These are phyloP conservation scores for Candida sonorensis DNA, from an alignment of 805 yeast species.

Conservation along the genomic window DNA sequence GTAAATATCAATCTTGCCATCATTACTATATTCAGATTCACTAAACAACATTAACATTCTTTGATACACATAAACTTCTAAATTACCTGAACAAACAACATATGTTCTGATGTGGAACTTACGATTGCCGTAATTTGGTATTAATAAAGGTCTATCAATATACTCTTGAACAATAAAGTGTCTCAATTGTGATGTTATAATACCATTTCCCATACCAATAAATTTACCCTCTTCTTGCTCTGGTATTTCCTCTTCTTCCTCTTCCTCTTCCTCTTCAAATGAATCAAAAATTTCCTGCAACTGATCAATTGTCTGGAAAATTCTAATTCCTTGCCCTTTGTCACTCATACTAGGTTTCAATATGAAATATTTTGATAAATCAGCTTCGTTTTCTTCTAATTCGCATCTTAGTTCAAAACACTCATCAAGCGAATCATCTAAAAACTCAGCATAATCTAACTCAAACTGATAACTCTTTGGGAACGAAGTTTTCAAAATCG, in stretches of 20 bases:
- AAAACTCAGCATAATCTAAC: conserved; percentile 90
- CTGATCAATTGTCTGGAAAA: conserved; percentile 73
- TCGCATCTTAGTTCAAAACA: conserved; percentile 82
- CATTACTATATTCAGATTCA: conserved; percentile 36
- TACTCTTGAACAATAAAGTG: conserved; percentile 90
- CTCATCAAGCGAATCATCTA: conserved; percentile 91
- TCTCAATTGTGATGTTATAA: conserved; percentile 80
- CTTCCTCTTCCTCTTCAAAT: conserved; percentile 72
- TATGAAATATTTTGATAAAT: conserved; percentile 57
- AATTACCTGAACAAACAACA: conserved; percentile 66
- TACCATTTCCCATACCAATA: conserved; percentile 39
- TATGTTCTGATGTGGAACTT: conserved; percentile 90
- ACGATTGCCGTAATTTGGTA: conserved; percentile 50
- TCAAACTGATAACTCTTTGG: conserved; percentile 79
- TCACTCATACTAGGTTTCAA: conserved; percentile 97
- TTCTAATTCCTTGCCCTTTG: conserved; percentile 89
- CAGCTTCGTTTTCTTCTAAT: conserved; percentile 42
- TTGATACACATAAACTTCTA: conserved; percentile 73
- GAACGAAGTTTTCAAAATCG: conserved; percentile 51
- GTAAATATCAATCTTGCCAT: conserved; percentile 26
- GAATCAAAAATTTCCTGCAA: conserved; percentile 78
- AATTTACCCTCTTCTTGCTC: no score
- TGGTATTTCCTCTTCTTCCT: conserved; percentile 47
- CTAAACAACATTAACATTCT: conserved; percentile 83
- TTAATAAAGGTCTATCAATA: conserved; percentile 56